A percentile compares a stretch with the other conserved stretches of the same genome.
These are phyloP conservation scores for Conticribra weissflogii DNA, from an alignment of 108 stramenopile species.

Conservation along the genomic window DNA sequence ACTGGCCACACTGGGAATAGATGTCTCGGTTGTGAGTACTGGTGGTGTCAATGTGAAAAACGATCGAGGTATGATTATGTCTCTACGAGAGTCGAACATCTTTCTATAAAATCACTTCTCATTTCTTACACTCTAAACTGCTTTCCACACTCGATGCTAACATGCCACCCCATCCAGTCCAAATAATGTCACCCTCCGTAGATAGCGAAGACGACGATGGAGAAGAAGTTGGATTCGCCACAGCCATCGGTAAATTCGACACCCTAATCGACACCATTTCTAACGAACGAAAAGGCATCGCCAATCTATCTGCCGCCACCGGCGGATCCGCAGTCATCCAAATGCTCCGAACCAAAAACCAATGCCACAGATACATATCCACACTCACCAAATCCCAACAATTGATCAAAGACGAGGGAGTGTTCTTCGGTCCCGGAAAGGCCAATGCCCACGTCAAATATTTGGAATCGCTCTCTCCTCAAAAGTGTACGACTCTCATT, in stretches of 20 bases:
- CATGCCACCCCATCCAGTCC: constrained; percentile 29
- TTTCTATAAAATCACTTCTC: too few species aligned
- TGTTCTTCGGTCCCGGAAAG: constrained; percentile 75
- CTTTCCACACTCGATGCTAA: too few species aligned
- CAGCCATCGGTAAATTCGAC: constrained; percentile 71
- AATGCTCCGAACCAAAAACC: constrained; percentile 58
- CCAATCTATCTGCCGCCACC: not conserved
- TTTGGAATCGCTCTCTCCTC: constrained; percentile 34
- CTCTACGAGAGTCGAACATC: too few species aligned
- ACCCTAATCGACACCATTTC: constrained; percentile 75
- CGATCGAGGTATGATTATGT: constrained; percentile 15
- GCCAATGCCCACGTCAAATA: constrained; percentile 66
- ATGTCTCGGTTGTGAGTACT: constrained; percentile 68
- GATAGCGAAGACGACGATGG: constrained; percentile 34
- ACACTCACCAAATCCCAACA: constrained; percentile 69
- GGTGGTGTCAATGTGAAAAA: constrained; percentile 36
- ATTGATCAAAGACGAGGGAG: constrained; percentile 67
- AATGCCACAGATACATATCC: constrained; percentile 64
- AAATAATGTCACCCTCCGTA: constrained; percentile 58
- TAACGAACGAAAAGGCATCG: constrained; percentile 55
- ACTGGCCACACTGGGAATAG: constrained; percentile 66
- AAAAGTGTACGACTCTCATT: constrained; percentile 24
- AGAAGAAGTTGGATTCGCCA: constrained; percentile 70
- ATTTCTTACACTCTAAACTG: too few species aligned
- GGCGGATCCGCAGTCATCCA: constrained; percentile 39